Base-by-base conservation (phyloP, 1,284 basidiomycete genomes). In the Cerrena zonata region DNA sequence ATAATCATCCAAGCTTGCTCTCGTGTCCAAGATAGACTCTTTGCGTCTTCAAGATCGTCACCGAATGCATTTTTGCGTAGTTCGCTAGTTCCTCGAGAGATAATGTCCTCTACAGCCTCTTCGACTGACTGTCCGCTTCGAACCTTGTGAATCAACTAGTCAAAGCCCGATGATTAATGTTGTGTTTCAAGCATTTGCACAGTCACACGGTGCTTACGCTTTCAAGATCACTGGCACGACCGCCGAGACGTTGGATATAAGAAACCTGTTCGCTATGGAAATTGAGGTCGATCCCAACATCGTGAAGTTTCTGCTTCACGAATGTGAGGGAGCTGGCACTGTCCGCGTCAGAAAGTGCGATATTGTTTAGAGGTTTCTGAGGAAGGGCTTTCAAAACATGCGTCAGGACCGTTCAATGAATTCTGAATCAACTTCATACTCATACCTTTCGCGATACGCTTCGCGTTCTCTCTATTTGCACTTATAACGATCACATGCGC, bases 401-500 rank as follows among this genome's bases (percentile, higher is more conserved):
- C 13, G 24, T 36, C 39, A 40, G 41, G 13, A 42, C 12, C 21
- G 15, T 7, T 7, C 30, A 34, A 7, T 15, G 30, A 34, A 24
- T 11, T 21, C 12, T 4, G 48, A 22, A 42, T 19, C 43, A 41
- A 5, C 34, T 12, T 5, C 38, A 1, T 22, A 30, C 34, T 50
- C 67, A 38, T 57, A 86, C 88, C 85, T 75, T 86, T 88, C 0
- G 91, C 84, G 7, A 98, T 71, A 22, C 81, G 77, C 66, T 94
- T 97, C 1, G 83, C 78, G 48, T 93, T 89, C 57, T 94, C 91
- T 22, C 89, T 81, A 58, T 94, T 94, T 64, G 98, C 92, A 58
- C 89, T 91, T 30, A 94, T 75, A 41, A 98, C 84, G 44, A 99
- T 76, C 38, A 97, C 93, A 66, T 99, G 95, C 0, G 95, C 95